Evolutionary conservation across 2,329 filamentous ascomycete genomes (phyloP), one percentile per base, ranked within the genome.

Genomic region (Claviceps purpurea): DNA sequence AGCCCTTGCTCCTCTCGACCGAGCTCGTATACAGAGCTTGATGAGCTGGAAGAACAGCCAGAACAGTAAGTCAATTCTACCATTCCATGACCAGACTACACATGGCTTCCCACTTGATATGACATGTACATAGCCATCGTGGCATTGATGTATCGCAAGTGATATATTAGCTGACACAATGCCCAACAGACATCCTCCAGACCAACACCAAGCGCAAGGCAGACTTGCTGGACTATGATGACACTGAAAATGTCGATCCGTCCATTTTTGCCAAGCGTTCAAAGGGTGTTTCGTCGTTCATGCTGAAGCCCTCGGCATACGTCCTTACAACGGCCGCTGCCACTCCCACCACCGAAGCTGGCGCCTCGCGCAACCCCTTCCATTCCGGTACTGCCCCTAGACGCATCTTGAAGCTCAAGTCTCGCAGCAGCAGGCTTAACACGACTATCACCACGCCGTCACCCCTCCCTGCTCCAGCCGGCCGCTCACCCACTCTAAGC

Each of bases 31-130:
- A 26, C 84, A 88, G 66, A 80, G 74, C 57, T 72, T 91, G 60
- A 83, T 82, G 26, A 88, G 81, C 68, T 70, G 84, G 49, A 91
- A 89, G 74, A 90, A 90, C 67, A 76, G 82, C 67, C 86, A 90
- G 64, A 84, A 84, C 73, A 77, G 81, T 84, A 77, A 59, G 77
- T 73, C 7, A n/a, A 13, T 2, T 5, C 22, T 20, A 16, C 50
- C 10, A 34, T 34, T 10, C 5, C 38, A 40, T 40, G 38, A 7
- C 38, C 13, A 14, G 14, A 40, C n/a, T n/a, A n/a, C n/a, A n/a
- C n/a, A 34, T 11, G 30, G 30, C 30, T 30, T 30, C 3, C 4
- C 11, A 34, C 30, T 34, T 34, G 30, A 34, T 18, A 24, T 38
- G n/a, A 20, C 24, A 30, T 24, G 34, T 14, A n/a, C n/a, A n/a